Conservation (phyloP, 306 rosid genomes). For the Quercus robur region DNA sequence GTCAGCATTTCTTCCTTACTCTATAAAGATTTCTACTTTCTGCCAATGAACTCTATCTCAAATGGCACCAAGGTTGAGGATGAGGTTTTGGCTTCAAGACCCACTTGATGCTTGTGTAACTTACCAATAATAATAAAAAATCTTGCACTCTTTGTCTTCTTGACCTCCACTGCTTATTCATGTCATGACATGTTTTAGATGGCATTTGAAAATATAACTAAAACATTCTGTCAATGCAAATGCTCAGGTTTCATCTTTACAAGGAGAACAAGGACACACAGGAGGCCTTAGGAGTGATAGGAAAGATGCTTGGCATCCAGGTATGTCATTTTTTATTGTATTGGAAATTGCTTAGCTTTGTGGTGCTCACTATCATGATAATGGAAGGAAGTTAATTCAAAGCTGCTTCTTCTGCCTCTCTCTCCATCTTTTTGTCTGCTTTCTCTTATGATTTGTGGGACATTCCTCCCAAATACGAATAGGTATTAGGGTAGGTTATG, state of each 20-base stretch:
- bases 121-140: too few species aligned
- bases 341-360: background rate
- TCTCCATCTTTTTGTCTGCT: background rate
- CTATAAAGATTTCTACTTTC: background rate
- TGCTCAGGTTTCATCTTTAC: conserved; percentile 77
- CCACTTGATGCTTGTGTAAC: too few species aligned
- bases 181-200: conserved; percentile 9
- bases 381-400: background rate
- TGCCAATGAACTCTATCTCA: too few species aligned
- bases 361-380: background rate
- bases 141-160: too few species aligned
- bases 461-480: background rate
- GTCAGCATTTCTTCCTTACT: background rate
- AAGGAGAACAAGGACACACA: conserved; percentile 98
- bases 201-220: conserved; percentile 11
- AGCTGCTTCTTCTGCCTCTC: background rate
- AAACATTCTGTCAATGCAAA: conserved; percentile 18
- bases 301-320: conserved; percentile 90
- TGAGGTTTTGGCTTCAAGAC: too few species aligned
- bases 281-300: conserved; percentile 83
- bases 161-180: background rate
- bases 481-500: background rate
- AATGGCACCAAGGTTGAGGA: too few species aligned
- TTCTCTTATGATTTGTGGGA: background rate
- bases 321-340: conserved; percentile 30